Evolutionary conservation across 2,329 filamentous ascomycete genomes (phyloP).

Genomic region (Penicillium oxalicum): DNA sequence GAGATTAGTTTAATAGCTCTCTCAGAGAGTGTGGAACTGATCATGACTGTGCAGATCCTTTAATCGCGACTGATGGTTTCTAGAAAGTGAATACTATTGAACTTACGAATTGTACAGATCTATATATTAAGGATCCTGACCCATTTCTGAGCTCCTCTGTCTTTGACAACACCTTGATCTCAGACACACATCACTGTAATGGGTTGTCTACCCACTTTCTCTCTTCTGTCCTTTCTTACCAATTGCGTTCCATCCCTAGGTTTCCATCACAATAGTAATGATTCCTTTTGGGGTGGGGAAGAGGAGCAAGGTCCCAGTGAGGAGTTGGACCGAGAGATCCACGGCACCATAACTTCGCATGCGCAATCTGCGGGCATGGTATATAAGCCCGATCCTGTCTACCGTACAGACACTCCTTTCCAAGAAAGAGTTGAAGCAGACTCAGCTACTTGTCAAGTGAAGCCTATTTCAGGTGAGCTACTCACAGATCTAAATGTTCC

Average conservation of each 20-base stretch:
- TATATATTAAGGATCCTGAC: too few relatives aligned
- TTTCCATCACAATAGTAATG: neutral
- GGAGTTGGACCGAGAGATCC: neutral
- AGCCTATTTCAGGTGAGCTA: neutral
- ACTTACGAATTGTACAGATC: too few relatives aligned
- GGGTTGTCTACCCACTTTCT: neutral
- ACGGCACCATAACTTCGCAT: neutral
- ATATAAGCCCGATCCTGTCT: neutral
- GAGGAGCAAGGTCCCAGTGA: neutral
- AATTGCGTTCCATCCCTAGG: neutral
- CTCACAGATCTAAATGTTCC: neutral
- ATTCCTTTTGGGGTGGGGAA: neutral
- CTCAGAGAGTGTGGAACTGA: too few relatives aligned
- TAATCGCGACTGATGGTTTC: too few relatives aligned
- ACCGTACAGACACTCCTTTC: neutral
- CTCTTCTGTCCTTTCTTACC: neutral
- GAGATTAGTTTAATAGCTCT: too few relatives aligned
- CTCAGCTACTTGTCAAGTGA: neutral
- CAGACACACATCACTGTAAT: neutral
- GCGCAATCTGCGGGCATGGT: neutral
- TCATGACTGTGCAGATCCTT: too few relatives aligned
- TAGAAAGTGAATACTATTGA: too few relatives aligned
- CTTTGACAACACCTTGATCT: neutral
- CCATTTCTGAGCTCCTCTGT: neutral
- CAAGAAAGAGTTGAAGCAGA: neutral